These are phyloP conservation scores for Protomyces inundatus DNA, from an alignment of 1,139 yeast genomes.

Conservation along the genomic window DNA sequence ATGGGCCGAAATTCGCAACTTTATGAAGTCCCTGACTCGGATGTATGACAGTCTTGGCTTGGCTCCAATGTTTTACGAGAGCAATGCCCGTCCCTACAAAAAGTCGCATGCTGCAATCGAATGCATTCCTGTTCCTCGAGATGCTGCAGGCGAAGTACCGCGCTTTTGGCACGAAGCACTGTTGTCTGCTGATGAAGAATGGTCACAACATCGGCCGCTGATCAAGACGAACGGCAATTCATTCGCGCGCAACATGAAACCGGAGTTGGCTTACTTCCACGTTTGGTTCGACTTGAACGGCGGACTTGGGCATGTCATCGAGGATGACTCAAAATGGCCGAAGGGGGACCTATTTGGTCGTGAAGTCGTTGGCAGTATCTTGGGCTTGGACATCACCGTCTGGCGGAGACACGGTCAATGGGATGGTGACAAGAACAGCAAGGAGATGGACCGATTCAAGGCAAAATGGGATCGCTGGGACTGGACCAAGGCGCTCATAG, in stretches of 20 bases:
- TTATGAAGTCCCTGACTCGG: slow-evolving; percentile 43
- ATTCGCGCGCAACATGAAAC: slow-evolving; percentile 43
- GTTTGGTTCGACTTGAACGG: slow-evolving; percentile 48
- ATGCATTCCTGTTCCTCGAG: slow-evolving; percentile 45
- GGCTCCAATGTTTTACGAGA: slow-evolving; percentile 47
- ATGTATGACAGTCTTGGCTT: slow-evolving; percentile 42
- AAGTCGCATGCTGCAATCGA: slow-evolving; percentile 44
- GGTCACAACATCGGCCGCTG: slow-evolving; percentile 42
- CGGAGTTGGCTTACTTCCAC: slow-evolving; percentile 50
- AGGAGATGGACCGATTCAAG: slow-evolving; percentile 33
- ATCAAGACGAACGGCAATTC: slow-evolving; percentile 40
- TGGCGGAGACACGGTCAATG: slow-evolving; percentile 39
- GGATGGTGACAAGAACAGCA: slow-evolving; percentile 34
- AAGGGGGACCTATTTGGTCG: slow-evolving; percentile 46
- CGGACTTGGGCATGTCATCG: slow-evolving; percentile 51
- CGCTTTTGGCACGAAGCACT: slow-evolving; percentile 46
- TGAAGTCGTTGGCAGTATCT: slow-evolving; percentile 46
- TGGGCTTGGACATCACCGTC: slow-evolving; percentile 40
- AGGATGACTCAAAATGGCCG: slow-evolving; percentile 45
- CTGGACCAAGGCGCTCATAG: slow-evolving; percentile 35
- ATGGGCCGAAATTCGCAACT: slow-evolving; percentile 46
- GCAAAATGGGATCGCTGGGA: slow-evolving; percentile 37
- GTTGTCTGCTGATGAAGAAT: slow-evolving; percentile 42
- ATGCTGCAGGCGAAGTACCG: slow-evolving; percentile 37
- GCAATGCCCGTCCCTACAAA: slow-evolving; percentile 39